Base-by-base conservation (phyloP, 306 rosid genomes). In the Vachellia collinsii region DNA sequence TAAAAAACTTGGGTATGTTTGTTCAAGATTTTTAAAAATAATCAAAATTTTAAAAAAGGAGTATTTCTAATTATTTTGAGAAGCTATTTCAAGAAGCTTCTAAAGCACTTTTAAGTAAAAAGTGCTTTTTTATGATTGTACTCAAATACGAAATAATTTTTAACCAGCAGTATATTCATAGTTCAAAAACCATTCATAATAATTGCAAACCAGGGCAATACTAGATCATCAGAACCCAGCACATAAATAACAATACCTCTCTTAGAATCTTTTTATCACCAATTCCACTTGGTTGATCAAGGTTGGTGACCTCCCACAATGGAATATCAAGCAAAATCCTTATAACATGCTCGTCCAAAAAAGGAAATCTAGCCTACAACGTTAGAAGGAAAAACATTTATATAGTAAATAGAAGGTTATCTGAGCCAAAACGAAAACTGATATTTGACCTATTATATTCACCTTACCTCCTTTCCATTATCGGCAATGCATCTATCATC, bases 401-500 rank as follows among this genome's bases (percentile, higher is more conserved):
- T 62, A 54, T 69, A 47, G 59, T 41, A 48, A 63, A 59, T 47
- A 16, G 80, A 44, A 79, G n/a, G 53, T 73, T 56, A 47, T 17
- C 77, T 36, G 53, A 81, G 37, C 38, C 19, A 22, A 74, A 76
- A 74, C 37, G 41, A 46, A 59, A 5, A 82, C 39, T 29, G 70
- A 75, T 67, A 48, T 70, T 46, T 11, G 10, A 53, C 73, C 67
- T 8, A 75, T 47, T 80, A 76, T 41, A 76, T 63, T 70, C 76
- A 75, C 20, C 59, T 70, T 89, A 95, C 99, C 99, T 95, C 99
- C 89, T 90, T 95, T 66, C 98, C 96, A 62, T 85, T 89, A 79
- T 95, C 99, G 39, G 99, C 93, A 89, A 95, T 91, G 82, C 96
- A 91, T 77, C 99, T 89, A 82, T 93, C 99, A 80, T 95, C 99